phyloP scores from a whole-genome alignment of 257 asterid species.

The Fraxinus americana region DNA sequence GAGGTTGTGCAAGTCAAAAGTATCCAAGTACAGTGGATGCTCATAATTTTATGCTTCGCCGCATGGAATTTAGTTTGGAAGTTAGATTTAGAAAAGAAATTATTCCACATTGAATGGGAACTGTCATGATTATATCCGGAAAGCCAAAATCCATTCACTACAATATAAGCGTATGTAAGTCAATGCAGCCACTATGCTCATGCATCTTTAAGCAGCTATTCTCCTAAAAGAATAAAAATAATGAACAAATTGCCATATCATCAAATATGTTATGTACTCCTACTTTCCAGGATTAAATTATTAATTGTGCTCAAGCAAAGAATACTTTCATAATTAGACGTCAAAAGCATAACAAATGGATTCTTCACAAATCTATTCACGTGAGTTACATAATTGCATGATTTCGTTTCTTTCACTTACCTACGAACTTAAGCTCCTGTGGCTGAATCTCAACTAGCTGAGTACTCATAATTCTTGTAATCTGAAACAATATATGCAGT shows the following conservation, averaged over 20 bases:
- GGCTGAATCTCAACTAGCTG: conserved; percentile 74
- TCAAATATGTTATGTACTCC: neutral
- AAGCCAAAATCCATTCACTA: conserved; percentile 12
- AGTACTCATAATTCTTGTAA: conserved; percentile 43
- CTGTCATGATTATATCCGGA: neutral
- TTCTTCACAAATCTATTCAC: neutral
- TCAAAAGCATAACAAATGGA: conserved; percentile 11
- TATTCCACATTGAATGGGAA: neutral
- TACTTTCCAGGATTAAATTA: neutral
- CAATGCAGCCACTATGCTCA: neutral
- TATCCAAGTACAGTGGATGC: neutral
- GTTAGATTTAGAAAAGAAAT: neutral
- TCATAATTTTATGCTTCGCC: neutral
- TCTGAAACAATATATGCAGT: conserved; percentile 40
- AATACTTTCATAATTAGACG: neutral
- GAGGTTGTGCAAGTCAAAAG: neutral
- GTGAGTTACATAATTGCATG: conserved; percentile 1
- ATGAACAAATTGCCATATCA: neutral
- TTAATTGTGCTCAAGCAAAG: neutral
- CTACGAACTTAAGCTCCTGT: conserved; percentile 69
- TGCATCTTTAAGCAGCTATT: neutral
- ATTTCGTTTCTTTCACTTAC: conserved; percentile 41
- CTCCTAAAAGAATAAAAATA: conserved; percentile 1
- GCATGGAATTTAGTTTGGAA: neutral
- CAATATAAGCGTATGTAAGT: neutral